phyloP scores from a whole-genome alignment of 768 basidiomycete genomes.

The Leccinum boreale region DNA sequence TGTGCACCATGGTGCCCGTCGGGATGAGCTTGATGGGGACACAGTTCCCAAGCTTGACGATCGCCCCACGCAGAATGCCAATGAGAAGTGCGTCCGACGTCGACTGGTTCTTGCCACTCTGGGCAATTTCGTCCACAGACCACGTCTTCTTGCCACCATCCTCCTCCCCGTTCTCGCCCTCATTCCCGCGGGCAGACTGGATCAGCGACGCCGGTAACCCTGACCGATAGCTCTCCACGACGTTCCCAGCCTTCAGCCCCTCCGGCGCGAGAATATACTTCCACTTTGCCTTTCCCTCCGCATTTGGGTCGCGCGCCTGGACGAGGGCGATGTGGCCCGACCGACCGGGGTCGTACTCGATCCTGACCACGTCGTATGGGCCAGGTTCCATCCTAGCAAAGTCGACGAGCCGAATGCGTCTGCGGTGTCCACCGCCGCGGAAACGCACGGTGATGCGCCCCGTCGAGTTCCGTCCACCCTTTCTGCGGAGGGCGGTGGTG shows the following conservation, averaged over 20 bases:
- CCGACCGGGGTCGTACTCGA: conserved; percentile 95
- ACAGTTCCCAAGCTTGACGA: conserved; percentile 89
- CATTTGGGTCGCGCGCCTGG: conserved; percentile 52
- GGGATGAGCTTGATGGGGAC: conserved; percentile 90
- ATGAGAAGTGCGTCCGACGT: conserved; percentile 69
- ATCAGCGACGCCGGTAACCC: conserved; percentile 75
- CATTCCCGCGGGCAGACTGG: conserved; percentile 38
- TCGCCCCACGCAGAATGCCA: conserved; percentile 79
- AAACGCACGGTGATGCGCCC: conserved; percentile 87
- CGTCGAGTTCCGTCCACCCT: conserved; percentile 80
- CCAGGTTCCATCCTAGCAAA: conserved; percentile 79
- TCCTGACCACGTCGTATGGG: conserved; percentile 83
- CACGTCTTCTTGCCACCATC: conserved; percentile 9
- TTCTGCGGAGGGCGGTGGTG: conserved; percentile 77
- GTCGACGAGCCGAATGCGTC: conserved; percentile 83
- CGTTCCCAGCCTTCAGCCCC: conserved; percentile 83
- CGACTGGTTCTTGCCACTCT: conserved; percentile 23
- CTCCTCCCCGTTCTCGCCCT: conserved; percentile 1
- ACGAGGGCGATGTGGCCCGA: conserved; percentile 93
- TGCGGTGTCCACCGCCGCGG: conserved; percentile 88
- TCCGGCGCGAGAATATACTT: conserved; percentile 93
- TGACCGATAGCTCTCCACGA: conserved; percentile 79
- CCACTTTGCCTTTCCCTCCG: conserved; percentile 60
- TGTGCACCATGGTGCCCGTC: conserved; percentile 87
- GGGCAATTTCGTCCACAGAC: conserved; percentile 21